Evolutionary conservation across 257 asterid species (phyloP), one percentile per base, ranked within the genome.

Genomic region (Solanum lignicaule): DNA sequence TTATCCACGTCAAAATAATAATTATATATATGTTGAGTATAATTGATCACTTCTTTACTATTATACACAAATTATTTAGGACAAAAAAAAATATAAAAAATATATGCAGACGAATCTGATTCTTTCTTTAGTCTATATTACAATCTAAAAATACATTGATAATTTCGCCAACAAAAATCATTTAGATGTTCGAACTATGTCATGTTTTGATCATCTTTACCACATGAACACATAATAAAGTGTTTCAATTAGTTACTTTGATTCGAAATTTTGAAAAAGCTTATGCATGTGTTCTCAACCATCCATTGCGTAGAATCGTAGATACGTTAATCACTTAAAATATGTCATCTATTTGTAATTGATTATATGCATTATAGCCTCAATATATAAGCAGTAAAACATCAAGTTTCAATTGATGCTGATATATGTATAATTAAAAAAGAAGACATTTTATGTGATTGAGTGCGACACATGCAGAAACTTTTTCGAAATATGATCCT

Each of bases 271-370:
- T 23, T 23, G 3, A 3, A 23, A 23, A 23, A 60, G 1, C 1
- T 23, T 60, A 9, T 21, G 66, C 0, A 27, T 60, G 6, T 9
- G 6, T 60, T 21, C 68, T 21, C 68, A 60, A 9, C 6, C 15
- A 60, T 60, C 0, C 7, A 9, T 60, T 60, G 2, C 29, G 1
- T 9, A 23, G 0, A 48, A 15, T 48, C 0, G 1, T 0, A 15
- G 7, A 60, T n/a, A 60, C 2, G 0, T 23, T 23, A 60, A 23
- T 60, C 29, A 60, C 15, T 60, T 9, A 23, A 60, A 60, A 60
- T 60, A 60, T 0, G 3, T 60, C 29, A 60, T 23, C 0, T 60
- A 4, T 60, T 60, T 60, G 5, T 60, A 60, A 60, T 4, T 60
- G 27, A 60, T 58, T 23, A 60, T 23, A 60, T 23, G 6, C 0